These are phyloP conservation scores for Ganoderma meredithae DNA, from an alignment of 1,284 basidiomycete species.

Conservation along the genomic window DNA sequence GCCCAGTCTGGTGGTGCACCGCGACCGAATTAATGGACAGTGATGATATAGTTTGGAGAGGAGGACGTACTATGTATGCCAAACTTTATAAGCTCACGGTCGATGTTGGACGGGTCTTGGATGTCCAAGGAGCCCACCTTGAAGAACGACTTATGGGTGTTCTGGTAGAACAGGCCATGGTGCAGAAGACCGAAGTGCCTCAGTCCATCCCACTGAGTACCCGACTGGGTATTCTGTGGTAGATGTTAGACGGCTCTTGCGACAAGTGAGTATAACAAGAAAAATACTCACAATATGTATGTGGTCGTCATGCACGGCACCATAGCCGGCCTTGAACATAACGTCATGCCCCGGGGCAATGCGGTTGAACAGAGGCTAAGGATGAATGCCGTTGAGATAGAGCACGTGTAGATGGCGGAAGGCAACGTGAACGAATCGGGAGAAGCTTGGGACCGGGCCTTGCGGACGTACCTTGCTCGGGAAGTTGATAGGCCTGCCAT, in stretches of 20 bases:
- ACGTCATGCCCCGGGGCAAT: slow-evolving; percentile 57
- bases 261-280: neutral
- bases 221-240: slow-evolving; percentile 74
- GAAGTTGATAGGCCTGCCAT: slow-evolving; percentile 69
- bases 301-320: slow-evolving; percentile 61
- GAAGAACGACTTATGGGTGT: slow-evolving; percentile 55
- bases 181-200: slow-evolving; percentile 65
- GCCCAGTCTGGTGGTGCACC: slow-evolving; percentile 65
- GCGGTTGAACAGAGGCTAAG: slow-evolving; percentile 64
- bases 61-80: slow-evolving; percentile 69
- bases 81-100: slow-evolving; percentile 56
- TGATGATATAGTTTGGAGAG: neutral
- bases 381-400: slow-evolving; percentile 1
- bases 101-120: slow-evolving; percentile 58
- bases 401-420: neutral
- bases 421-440: neutral
- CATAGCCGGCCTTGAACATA: slow-evolving; percentile 29
- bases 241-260: neutral
- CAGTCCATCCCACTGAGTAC: slow-evolving; percentile 79
- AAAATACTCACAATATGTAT: slow-evolving; percentile 61
- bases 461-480: slow-evolving; percentile 60
- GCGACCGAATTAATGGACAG: neutral
- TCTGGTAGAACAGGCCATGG: slow-evolving; percentile 70
- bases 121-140: slow-evolving; percentile 56
- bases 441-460: neutral